Evolutionary conservation across 177 flowering plant genomes (phyloP), one percentile per base, ranked within the genome.

Genomic region (Vitis hybrid): DNA sequence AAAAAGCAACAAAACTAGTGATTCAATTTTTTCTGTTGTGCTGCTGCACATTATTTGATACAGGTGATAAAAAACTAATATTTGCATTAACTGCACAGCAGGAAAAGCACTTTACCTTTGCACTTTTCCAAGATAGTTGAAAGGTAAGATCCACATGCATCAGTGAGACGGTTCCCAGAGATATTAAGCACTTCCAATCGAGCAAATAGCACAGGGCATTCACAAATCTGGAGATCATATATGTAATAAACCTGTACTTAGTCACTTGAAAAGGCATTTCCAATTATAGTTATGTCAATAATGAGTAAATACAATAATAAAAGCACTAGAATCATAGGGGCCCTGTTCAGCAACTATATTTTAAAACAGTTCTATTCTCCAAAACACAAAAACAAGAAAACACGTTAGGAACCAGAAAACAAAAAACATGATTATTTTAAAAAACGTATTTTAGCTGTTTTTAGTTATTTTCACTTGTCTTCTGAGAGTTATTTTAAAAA

Each of bases 151-250:
- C 90, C 94, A 83, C 96, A 95, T 55, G 91, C 87, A 87, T 95
- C 99, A 48, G 99, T 93, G 26, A 95, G 89, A 62, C 97, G 90
- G 69, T 95, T 95, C 50, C 94, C 94, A 70, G 99, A 95, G 39
- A 95, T 70, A 79, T 95, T 88, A 53, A 95, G 96, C 68, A 93
- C 91, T 86, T 88, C 98, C 77, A 95, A 65, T 61, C 98, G 94
- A 69, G 83, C 68, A 78, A 89, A 80, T 12, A 95, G 83, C 50
- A 84, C 85, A 75, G 96, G 90, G 77, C 97, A 93, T 73, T 95
- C 93, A 78, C 96, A 89, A 60, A 95, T 91, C 99, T 95, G 91
- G 60, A 62, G 33, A 64, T 64, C 7, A 19, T 8, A 67, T 31
- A 4, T 8, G 0, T 11, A 55, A 57, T n/a, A 68, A 51, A 49